These are phyloP conservation scores for Kwoniella shivajii DNA, from an alignment of 1,284 basidiomycete species.

Conservation along the genomic window DNA sequence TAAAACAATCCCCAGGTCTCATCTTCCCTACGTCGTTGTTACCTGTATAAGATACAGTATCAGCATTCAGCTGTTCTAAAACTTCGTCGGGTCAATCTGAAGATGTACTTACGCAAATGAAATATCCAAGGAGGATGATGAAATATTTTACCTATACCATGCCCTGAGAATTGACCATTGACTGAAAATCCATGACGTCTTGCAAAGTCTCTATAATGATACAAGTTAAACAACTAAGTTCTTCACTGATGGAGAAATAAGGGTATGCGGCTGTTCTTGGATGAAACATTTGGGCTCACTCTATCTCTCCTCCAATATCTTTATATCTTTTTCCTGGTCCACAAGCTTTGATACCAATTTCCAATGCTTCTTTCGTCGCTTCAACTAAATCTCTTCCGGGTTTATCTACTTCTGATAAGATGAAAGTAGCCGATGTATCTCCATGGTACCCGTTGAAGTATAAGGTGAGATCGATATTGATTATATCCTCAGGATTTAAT, in stretches of 20 bases:
- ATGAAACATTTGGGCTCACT: constrained; percentile 55
- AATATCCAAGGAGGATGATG: constrained; percentile 83
- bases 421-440: constrained; percentile 78
- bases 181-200: constrained; percentile 61
- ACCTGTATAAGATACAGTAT: constrained; percentile 53
- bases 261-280: background rate
- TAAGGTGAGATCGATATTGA: constrained; percentile 83
- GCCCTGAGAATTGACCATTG: constrained; percentile 66
- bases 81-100: background rate
- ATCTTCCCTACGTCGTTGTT: constrained; percentile 78
- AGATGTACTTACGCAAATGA: constrained; percentile 62
- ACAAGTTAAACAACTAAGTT: background rate
- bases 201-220: constrained; percentile 47
- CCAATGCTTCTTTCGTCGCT: constrained; percentile 67
- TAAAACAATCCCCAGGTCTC: constrained; percentile 82
- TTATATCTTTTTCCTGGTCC: constrained; percentile 73
- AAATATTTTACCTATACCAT: constrained; percentile 83
- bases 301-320: constrained; percentile 75
- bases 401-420: constrained; percentile 73
- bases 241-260: background rate
- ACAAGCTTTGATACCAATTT: constrained; percentile 72
- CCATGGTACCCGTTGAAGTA: constrained; percentile 79
- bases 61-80: background rate
- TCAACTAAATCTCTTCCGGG: constrained; percentile 66
- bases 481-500: constrained; percentile 74